Conservation (phyloP, 2,329 filamentous ascomycete species). For the Sporothrix euskadiensis region DNA sequence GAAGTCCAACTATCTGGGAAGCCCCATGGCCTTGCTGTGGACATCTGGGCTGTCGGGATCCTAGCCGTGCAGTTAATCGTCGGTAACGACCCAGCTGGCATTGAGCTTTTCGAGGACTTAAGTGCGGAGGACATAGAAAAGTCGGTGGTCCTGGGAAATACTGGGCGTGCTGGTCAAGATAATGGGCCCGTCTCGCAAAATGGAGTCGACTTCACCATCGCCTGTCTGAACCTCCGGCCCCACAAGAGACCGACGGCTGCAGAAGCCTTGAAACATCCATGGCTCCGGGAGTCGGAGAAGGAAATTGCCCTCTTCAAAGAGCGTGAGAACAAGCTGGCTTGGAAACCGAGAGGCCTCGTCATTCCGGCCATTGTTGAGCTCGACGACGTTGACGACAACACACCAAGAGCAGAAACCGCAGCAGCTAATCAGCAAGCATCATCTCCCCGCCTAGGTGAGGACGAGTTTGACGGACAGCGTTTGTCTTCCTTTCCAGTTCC, state of each 20-base stretch:
- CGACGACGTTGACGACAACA: neutral
- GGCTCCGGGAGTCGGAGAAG: slow-evolving; percentile 25
- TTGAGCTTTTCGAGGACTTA: slow-evolving; percentile 32
- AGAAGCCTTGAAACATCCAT: slow-evolving; percentile 24
- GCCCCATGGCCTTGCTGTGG: slow-evolving; percentile 45
- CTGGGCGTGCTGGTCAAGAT: neutral
- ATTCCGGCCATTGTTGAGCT: slow-evolving; percentile 31
- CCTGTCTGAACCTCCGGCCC: slow-evolving; percentile 28
- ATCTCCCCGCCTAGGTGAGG: neutral
- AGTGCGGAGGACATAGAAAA: slow-evolving; percentile 25
- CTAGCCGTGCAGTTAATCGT: slow-evolving; percentile 43
- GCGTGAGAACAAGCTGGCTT: slow-evolving; percentile 22
- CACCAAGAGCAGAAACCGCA: neutral
- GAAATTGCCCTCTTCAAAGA: slow-evolving; percentile 26
- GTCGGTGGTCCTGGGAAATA: slow-evolving; percentile 28
- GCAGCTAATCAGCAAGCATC: neutral
- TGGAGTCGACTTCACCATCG: slow-evolving; percentile 29
- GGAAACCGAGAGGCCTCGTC: slow-evolving; percentile 31
- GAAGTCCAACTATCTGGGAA: slow-evolving; percentile 40
- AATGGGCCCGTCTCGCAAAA: slow-evolving; percentile 25
- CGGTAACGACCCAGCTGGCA: slow-evolving; percentile 31
- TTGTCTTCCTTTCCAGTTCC: neutral
- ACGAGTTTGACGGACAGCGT: neutral
- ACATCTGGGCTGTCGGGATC: slow-evolving; percentile 57
- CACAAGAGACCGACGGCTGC: slow-evolving; percentile 26